Base-by-base conservation (phyloP, 2,329 filamentous ascomycete species). In the Hypoxylon sp. region DNA sequence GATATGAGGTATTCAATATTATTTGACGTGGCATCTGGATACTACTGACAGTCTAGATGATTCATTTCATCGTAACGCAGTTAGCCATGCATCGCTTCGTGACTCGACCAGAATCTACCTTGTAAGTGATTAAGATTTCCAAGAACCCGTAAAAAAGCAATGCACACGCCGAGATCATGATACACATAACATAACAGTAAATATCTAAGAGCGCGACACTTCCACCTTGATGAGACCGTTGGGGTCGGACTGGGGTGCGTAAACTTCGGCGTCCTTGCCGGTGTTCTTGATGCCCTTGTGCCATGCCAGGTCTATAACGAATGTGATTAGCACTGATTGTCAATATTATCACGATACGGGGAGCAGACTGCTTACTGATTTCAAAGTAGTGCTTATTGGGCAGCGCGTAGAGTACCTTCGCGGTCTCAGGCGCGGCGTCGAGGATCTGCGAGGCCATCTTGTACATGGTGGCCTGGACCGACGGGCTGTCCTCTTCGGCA, bases 301-400 rank as follows among this genome's bases (percentile, higher is more conserved):
- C 95, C 95, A 99, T 80, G 91, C 94, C 75, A 99, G 81, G 76
- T 98, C 94, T 94, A 74, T 3, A 50, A 39, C 24, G 17, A 32
- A 47, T 24, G 49, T 17, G 32, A 28, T 65, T 49, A 10, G 26
- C 4, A 26, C 24, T n/a, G 24, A 24, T 22, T 22, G 4, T 26
- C 32, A 28, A 24, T 55, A 11, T 52, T 4, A 24, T n/a, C 11
- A 6, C 34, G 20, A 26, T 37, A 34, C 10, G 39, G 8, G 19
- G 32, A 15, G n/a, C 1, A 43, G 43, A 24, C 34, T 56, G 22
- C 89, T 81, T 81, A 93, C 89, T 91, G 78, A 98, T 90, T 80
- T 98, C 94, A 75, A 98, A 98, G 82, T 97, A 98, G 81, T 99
- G 95, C 83, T 97, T 98, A 84, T 99, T 99, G 10, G 95, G 95